Evolutionary conservation across 2,329 filamentous ascomycete genomes (phyloP).

Genomic region (Leptographium lundbergii): DNA sequence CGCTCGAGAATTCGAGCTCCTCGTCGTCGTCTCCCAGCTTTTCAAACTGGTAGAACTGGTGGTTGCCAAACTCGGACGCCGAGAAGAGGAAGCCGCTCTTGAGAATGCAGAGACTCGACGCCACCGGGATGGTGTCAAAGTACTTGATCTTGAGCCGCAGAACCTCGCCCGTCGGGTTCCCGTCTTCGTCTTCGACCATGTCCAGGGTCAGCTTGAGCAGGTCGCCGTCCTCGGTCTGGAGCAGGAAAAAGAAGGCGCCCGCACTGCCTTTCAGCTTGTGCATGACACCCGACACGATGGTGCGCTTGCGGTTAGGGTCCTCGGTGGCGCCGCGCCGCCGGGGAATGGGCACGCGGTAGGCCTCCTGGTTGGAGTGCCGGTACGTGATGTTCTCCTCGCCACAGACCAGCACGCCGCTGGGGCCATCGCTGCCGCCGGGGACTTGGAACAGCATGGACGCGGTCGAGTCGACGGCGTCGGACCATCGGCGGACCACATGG

Average conservation of each 20-base stretch:
- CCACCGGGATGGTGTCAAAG: conserved; percentile 89
- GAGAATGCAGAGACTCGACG: conserved; percentile 77
- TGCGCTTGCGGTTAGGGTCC: conserved; percentile 80
- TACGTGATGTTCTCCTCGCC: conserved; percentile 93
- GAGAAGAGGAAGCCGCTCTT: conserved; percentile 94
- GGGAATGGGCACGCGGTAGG: conserved; percentile 81
- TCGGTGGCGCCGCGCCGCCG: conserved; percentile 78
- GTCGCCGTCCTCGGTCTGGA: conserved; percentile 96
- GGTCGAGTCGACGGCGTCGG: conserved; percentile 80
- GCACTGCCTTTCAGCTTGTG: conserved; percentile 76
- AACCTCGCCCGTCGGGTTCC: conserved; percentile 69
- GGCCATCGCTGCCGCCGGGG: conserved; percentile 83
- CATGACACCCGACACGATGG: conserved; percentile 85
- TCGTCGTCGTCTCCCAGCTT: conserved; percentile 93
- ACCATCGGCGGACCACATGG: conserved; percentile 94
- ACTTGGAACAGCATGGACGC: conserved; percentile 90
- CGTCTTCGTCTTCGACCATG: conserved; percentile 70
- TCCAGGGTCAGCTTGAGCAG: conserved; percentile 93
- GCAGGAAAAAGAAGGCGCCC: conserved; percentile 90
- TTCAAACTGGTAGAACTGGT: conserved; percentile 93
- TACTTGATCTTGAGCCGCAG: conserved; percentile 85
- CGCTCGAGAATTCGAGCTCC: conserved; percentile 74
- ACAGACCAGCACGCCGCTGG: conserved; percentile 89
- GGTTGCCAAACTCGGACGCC: conserved; percentile 83
- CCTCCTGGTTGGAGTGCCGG: conserved; percentile 86